Evolutionary conservation across 1,284 basidiomycete species (phyloP).

Genomic region (Ustilago curta): DNA sequence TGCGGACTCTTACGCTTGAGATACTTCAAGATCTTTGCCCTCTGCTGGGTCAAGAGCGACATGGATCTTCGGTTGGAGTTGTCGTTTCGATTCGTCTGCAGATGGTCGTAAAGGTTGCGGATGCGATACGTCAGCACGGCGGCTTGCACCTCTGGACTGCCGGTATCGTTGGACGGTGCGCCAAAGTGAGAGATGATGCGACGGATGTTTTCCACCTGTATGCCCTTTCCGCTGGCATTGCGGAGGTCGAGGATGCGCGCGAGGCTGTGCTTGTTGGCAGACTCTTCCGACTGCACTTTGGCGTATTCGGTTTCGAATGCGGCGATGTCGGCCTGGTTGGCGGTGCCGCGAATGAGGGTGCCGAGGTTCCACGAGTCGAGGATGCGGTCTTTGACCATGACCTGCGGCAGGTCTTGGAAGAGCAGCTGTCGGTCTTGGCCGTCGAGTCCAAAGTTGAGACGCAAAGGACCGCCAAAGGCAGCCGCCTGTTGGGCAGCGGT

Average conservation of each 20-base stretch:
- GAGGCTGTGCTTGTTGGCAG: constrained; percentile 76
- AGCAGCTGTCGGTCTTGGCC: constrained; percentile 55
- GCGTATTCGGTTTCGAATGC: constrained; percentile 49
- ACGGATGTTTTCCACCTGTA: constrained; percentile 85
- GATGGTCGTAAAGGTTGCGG: constrained; percentile 82
- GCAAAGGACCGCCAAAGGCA: constrained; percentile 50
- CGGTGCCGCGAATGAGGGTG: constrained; percentile 36
- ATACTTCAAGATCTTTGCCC: constrained; percentile 86
- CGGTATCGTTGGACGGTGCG: constrained; percentile 74
- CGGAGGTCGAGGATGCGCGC: constrained; percentile 82
- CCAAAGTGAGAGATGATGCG: constrained; percentile 86
- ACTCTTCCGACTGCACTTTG: constrained; percentile 71
- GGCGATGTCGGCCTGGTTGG: constrained; percentile 49
- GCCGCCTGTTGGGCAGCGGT: constrained; percentile 17
- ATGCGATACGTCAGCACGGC: constrained; percentile 88
- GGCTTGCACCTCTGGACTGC: constrained; percentile 87
- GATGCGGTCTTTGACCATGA: constrained; percentile 65
- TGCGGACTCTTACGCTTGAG: constrained; percentile 77
- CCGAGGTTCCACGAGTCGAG: constrained; percentile 55
- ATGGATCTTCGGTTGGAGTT: constrained; percentile 81
- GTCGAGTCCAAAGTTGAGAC: constrained; percentile 65
- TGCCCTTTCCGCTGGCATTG: constrained; percentile 85
- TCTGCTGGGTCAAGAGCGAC: constrained; percentile 80
- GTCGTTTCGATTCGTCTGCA: constrained; percentile 78
- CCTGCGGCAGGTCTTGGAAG: constrained; percentile 62